These are phyloP conservation scores for Metarhizium rileyi DNA, from an alignment of 2,329 filamentous ascomycete genomes.

Conservation along the genomic window DNA sequence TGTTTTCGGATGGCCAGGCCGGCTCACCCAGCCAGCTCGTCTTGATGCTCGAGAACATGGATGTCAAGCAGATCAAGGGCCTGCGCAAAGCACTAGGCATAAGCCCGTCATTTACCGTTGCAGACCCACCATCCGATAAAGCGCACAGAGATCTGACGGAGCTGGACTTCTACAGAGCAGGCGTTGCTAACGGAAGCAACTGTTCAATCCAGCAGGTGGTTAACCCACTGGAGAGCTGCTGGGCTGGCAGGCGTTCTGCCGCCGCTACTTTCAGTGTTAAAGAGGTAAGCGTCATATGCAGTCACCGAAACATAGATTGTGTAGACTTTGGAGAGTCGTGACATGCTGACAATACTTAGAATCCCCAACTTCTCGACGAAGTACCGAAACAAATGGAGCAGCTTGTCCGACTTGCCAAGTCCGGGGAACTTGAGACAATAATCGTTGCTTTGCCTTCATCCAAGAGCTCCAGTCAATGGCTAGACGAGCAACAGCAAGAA, in stretches of 20 bases:
- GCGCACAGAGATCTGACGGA: conserved; percentile 34
- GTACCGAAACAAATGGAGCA: conserved; percentile 35
- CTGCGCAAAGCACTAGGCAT: conserved; percentile 27
- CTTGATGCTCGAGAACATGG: conserved; percentile 48
- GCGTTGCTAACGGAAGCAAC: conserved; percentile 23
- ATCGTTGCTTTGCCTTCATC: conserved; percentile 44
- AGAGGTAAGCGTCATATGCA: conserved; percentile 25
- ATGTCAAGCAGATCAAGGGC: conserved; percentile 33
- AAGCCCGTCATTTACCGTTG: conserved; percentile 38
- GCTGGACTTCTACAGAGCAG: conserved; percentile 28
- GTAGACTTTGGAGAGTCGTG: background rate
- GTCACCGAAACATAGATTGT: conserved; percentile 1
- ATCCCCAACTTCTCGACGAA: conserved; percentile 30
- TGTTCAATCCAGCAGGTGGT: conserved; percentile 30
- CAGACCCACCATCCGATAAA: conserved; percentile 31
- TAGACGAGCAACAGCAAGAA: conserved; percentile 27
- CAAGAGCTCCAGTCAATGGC: conserved; percentile 31
- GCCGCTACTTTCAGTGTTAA: conserved; percentile 34
- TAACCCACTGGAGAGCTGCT: conserved; percentile 37
- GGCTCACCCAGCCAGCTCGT: conserved; percentile 43
- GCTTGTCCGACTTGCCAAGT: conserved; percentile 34
- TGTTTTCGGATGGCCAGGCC: conserved; percentile 35
- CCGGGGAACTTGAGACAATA: conserved; percentile 45
- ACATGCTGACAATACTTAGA: conserved; percentile 22
- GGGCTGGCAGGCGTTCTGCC: conserved; percentile 29